Evolutionary conservation across 2,329 filamentous ascomycete species (phyloP).

Genomic region (Hymenoscyphus albidus): DNA sequence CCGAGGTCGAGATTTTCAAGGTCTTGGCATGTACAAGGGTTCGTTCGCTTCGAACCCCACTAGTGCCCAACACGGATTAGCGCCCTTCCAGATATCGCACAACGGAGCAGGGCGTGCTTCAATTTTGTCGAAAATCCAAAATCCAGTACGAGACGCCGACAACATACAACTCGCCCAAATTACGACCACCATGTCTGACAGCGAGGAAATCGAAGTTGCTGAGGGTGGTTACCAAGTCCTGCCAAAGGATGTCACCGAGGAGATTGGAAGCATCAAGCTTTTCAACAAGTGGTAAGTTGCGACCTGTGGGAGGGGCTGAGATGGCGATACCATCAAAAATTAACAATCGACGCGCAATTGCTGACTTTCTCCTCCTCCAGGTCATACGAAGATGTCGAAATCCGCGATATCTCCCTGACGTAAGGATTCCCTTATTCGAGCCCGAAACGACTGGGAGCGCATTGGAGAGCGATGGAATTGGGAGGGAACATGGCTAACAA

Average conservation of each 20-base stretch:
- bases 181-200: constrained; percentile 15
- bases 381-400: constrained; percentile 98
- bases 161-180: constrained; percentile 5
- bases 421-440: constrained; percentile 54
- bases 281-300: constrained; percentile 78
- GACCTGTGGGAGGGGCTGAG: constrained; percentile 5
- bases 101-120: constrained; percentile 4
- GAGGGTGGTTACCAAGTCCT: constrained; percentile 50
- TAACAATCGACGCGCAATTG: constrained; percentile 4
- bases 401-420: constrained; percentile 99
- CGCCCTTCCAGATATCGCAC: constrained; percentile 4
- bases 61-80: constrained; percentile 5
- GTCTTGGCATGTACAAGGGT: constrained; percentile 1
- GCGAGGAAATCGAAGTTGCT: constrained; percentile 13
- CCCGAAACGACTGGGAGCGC: constrained; percentile 19
- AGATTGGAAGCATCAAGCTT: constrained; percentile 91
- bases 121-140: constrained; percentile 9
- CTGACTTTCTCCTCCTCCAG: constrained; percentile 67
- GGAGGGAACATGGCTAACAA: constrained; percentile 30
- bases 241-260: constrained; percentile 85
- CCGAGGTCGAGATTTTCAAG: neutral
- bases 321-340: constrained; percentile 4
- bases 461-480: neutral
- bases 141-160: constrained; percentile 3
- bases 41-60: constrained; percentile 4